phyloP scores from a whole-genome alignment of 331 rosid species.

The Pyrus hybrid region DNA sequence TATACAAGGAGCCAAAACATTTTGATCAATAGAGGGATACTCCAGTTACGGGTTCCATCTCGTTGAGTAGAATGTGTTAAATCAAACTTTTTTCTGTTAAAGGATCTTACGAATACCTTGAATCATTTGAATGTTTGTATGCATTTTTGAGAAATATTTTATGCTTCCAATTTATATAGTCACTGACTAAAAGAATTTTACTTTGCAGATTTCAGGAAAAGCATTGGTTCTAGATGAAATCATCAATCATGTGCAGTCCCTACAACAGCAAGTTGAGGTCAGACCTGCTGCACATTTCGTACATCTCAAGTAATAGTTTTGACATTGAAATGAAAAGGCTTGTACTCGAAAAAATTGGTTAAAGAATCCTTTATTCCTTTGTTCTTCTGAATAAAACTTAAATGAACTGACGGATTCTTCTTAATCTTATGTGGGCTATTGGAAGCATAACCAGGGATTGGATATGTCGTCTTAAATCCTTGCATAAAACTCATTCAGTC shows the following conservation, averaged over 20 bases:
- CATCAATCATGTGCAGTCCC: slow-evolving; percentile 90
- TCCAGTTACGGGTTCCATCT: slow-evolving; percentile 2
- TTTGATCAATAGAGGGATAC: not conserved
- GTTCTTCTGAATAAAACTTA: not conserved
- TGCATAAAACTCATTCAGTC: not conserved
- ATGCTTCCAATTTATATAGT: not conserved
- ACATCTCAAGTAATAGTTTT: slow-evolving; percentile 14
- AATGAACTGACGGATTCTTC: not conserved
- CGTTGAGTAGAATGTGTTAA: not conserved
- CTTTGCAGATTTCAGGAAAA: slow-evolving; percentile 82
- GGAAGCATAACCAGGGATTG: not conserved
- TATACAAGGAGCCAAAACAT: not conserved
- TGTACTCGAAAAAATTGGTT: slow-evolving; percentile 4
- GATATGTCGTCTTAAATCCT: not conserved
- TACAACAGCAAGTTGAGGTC: slow-evolving; percentile 99
- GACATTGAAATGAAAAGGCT: slow-evolving; percentile 11
- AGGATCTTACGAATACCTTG: slow-evolving; percentile 2
- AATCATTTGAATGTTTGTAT: not conserved
- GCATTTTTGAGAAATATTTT: not conserved
- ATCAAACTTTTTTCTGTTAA: slow-evolving; percentile 7
- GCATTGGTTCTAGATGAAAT: slow-evolving; percentile 96
- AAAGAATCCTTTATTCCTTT: not conserved
- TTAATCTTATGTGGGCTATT: not conserved
- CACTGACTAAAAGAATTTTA: slow-evolving; percentile 7
- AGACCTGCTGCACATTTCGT: slow-evolving; percentile 27